Conservation (phyloP, 225 moss, liverwort and hornwort genomes). For the Bryoerythrophyllum caledonicum region DNA sequence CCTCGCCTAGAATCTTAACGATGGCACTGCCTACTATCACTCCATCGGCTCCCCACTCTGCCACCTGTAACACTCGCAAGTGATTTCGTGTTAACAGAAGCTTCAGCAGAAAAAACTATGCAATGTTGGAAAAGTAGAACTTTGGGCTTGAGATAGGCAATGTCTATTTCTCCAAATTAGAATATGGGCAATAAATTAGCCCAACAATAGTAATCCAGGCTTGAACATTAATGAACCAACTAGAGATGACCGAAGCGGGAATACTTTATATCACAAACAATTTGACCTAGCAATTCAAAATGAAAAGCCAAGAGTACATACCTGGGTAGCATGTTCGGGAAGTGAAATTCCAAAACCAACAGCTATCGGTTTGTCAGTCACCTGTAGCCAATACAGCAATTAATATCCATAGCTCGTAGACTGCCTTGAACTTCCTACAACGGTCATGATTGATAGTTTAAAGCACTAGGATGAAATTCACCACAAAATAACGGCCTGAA, state of each 20-base stretch:
- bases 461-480: not conserved
- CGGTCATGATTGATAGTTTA: not conserved
- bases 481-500: not conserved
- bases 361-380: constrained; percentile 59
- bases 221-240: not conserved
- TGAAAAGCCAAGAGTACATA: constrained; percentile 12
- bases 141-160: not conserved
- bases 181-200: not conserved
- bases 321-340: constrained; percentile 58
- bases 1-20: constrained; percentile 38
- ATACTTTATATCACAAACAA: not conserved
- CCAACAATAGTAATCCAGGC: not conserved
- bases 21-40: constrained; percentile 43
- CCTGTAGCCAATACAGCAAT: constrained; percentile 29
- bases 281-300: not conserved
- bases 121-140: not conserved
- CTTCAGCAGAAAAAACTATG: not conserved
- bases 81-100: not conserved
- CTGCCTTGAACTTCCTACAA: constrained; percentile 3
- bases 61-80: constrained; percentile 27
- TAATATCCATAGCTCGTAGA: not conserved
- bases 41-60: constrained; percentile 44
- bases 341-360: constrained; percentile 77
- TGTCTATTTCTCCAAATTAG: not conserved
- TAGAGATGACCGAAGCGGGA: not conserved